Evolutionary conservation across 2,329 filamentous ascomycete species (phyloP), one percentile per base, ranked within the genome.

Genomic region (Ophiostoma fasciatum): DNA sequence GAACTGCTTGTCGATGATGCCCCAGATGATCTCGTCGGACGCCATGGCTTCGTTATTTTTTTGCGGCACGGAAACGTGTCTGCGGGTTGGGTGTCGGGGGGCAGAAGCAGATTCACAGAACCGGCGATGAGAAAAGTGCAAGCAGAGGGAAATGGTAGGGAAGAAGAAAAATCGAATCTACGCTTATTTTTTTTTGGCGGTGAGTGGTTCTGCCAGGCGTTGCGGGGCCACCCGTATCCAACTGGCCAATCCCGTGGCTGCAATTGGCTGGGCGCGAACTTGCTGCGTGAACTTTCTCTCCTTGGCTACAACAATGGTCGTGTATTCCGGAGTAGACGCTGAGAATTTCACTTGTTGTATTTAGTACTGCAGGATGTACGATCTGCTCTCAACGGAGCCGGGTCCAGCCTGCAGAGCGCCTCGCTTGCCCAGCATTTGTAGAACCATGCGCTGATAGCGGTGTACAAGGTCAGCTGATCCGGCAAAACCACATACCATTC

Each of bases 11-110:
- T 93, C 92, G 48, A 94, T 94, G 39, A 94, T 82, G 57, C 87
- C 78, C 90, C 90, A 98, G 45, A 96, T 79, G 46, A 96, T 92
- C 61, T 96, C 88, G 66, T 96, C 88, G 44, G 84, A 92, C 40
- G 82, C 75, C 82, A 90, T 92, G n/a, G 21, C 21, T 39, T 21
- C 11, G 15, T 12, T 31, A 25, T 7, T n/a, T 22, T 20, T 29
- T 15, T 15, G n/a, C 9, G 12, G 14, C 4, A 13, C 18, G 30
- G 15, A 14, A 17, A 12, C 19, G 14, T 18, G 17, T 14, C 4
- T 7, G 7, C 10, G 12, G 8, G 5, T 12, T 22, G 12, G n/a
- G 18, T 11, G 18, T 20, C n/a, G 13, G 11, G 14, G 13, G 31
- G 19, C 13, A 22, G 14, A 22, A 27, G 14, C 14, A 4, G 12